Percentiles rank a stretch among this genome's conserved stretches.
phyloP scores from a whole-genome alignment of 441 rosid genomes.

The California macrophylla region DNA sequence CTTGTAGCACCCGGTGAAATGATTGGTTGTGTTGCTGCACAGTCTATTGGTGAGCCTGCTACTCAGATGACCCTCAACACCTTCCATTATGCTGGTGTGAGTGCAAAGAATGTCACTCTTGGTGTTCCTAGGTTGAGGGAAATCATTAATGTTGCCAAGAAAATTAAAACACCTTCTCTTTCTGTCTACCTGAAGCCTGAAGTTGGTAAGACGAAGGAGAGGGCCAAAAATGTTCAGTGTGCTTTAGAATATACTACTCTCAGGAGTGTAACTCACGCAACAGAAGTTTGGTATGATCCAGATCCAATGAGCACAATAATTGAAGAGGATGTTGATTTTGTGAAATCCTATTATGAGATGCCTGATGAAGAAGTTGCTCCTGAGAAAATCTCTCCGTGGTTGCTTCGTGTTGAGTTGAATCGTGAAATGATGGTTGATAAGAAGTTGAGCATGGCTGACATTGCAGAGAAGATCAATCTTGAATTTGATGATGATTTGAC shows the following conservation, averaged over 20 bases:
- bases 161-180: slow-evolving; percentile 91
- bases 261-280: slow-evolving; percentile 89
- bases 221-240: slow-evolving; percentile 93
- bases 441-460: slow-evolving; percentile 93
- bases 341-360: slow-evolving; percentile 92
- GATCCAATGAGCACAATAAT: slow-evolving; percentile 88
- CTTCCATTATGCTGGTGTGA: slow-evolving; percentile 98
- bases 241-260: slow-evolving; percentile 95
- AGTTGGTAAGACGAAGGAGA: slow-evolving; percentile 73
- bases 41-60: slow-evolving; percentile 98
- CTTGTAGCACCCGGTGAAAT: slow-evolving; percentile 95
- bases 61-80: slow-evolving; percentile 99
- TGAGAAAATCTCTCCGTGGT: slow-evolving; percentile 92
- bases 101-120: slow-evolving; percentile 97
- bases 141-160: slow-evolving; percentile 91
- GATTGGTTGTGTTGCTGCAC: slow-evolving; percentile 99
- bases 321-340: slow-evolving; percentile 86
- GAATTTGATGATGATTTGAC: slow-evolving; percentile 93
- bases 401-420: slow-evolving; percentile 91
- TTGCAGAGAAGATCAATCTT: slow-evolving; percentile 89
- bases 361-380: slow-evolving; percentile 95
- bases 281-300: slow-evolving; percentile 98
- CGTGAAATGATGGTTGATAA: slow-evolving; percentile 99
- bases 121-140: slow-evolving; percentile 98
- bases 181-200: slow-evolving; percentile 74